phyloP scores from a whole-genome alignment of 106 monocot genomes.

The Dioscorea dumetorum region DNA sequence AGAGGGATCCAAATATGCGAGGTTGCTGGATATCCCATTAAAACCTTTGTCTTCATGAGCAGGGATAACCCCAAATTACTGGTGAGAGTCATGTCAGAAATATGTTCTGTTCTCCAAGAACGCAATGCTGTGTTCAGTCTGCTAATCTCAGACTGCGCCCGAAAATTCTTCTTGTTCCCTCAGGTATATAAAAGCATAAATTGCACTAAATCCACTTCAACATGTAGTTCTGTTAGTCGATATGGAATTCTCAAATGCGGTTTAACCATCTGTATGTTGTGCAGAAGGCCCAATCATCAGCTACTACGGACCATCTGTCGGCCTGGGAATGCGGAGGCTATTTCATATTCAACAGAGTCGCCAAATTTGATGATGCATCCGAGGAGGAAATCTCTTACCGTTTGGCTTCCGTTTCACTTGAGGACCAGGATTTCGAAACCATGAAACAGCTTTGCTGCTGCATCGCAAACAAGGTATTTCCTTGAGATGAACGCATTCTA shows the following conservation, averaged over 20 bases:
- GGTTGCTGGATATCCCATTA: conserved; percentile 52
- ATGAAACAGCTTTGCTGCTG: conserved; percentile 37
- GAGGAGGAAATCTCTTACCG: conserved; percentile 24
- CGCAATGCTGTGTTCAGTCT: conserved; percentile 36
- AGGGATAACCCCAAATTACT: conserved; percentile 21
- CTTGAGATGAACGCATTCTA: not conserved
- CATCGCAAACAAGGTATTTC: conserved; percentile 4
- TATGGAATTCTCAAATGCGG: too few relatives aligned
- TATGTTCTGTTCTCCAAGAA: conserved; percentile 29
- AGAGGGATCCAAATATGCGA: conserved; percentile 30
- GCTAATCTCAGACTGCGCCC: conserved; percentile 47
- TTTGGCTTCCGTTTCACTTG: conserved; percentile 33
- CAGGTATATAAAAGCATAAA: conserved; percentile 33
- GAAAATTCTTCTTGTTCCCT: conserved; percentile 68
- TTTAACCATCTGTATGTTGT: not conserved
- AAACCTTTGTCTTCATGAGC: conserved; percentile 38
- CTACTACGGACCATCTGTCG: conserved; percentile 11
- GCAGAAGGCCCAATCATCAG: conserved; percentile 13
- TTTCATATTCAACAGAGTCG: conserved; percentile 27
- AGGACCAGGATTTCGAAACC: conserved; percentile 21
- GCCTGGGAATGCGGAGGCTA: conserved; percentile 57
- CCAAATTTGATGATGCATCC: conserved; percentile 14
- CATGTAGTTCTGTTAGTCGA: too few relatives aligned
- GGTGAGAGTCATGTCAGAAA: conserved; percentile 25
- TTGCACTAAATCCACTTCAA: too few relatives aligned